Conservation (phyloP, 306 rosid genomes). For the Lathyrus tuberosus region DNA sequence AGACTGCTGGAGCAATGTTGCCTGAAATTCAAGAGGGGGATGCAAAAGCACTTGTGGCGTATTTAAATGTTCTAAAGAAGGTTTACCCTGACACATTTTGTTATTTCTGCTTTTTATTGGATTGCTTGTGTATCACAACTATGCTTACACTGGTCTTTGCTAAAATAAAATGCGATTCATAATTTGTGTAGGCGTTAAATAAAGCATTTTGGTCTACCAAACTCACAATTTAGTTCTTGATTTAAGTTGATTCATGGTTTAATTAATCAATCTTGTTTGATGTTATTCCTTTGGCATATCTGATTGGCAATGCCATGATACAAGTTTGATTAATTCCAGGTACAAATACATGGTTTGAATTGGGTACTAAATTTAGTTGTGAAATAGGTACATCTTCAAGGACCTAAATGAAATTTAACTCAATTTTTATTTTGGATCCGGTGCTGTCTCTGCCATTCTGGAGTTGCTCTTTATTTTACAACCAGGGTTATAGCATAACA, state of each 20-base stretch:
- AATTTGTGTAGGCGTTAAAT: neutral
- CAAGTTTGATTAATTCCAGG: constrained; percentile 14
- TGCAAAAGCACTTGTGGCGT: constrained; percentile 95
- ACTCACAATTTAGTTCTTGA: neutral
- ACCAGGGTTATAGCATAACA: neutral
- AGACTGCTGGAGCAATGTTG: constrained; percentile 79
- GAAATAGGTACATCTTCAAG: constrained; percentile 9
- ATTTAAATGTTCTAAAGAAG: constrained; percentile 88
- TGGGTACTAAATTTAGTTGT: neutral
- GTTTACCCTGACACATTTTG: constrained; percentile 44
- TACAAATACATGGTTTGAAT: constrained; percentile 1
- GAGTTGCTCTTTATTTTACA: constrained; percentile 1
- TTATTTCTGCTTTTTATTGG: neutral
- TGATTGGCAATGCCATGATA: neutral
- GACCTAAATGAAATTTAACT: neutral
- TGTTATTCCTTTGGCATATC: constrained; percentile 1
- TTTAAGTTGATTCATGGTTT: neutral
- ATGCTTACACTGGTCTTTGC: constrained; percentile 1
- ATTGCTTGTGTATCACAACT: constrained; percentile 11
- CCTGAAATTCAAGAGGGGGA: constrained; percentile 96
- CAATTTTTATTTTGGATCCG: too few species aligned
- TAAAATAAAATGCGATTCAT: constrained; percentile 8
- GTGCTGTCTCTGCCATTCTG: constrained; percentile 9
- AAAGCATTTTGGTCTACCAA: constrained; percentile 3
- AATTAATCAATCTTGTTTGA: constrained; percentile 12